These are phyloP conservation scores for Auriscalpium microsporum DNA, from an alignment of 768 basidiomycete species.

Conservation along the genomic window DNA sequence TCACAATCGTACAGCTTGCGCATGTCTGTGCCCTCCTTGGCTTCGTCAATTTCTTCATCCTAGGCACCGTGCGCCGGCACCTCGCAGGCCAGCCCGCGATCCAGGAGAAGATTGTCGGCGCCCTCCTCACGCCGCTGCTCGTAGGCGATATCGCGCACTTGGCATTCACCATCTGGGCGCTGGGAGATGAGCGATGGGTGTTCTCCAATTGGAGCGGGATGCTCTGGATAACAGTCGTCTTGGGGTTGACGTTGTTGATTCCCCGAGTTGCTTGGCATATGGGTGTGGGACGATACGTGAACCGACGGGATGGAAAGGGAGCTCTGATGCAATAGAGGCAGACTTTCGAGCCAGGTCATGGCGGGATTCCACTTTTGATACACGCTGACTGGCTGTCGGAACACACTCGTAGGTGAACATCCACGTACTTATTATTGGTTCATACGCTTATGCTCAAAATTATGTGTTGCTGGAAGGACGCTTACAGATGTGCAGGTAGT, in stretches of 20 bases:
- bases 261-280: constrained; percentile 69
- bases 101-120: constrained; percentile 63
- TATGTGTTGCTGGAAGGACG: too few species aligned
- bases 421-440: neutral
- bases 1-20: constrained; percentile 67
- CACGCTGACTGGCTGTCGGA: neutral
- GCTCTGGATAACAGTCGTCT: constrained; percentile 56
- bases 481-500: too few species aligned
- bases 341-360: neutral
- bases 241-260: constrained; percentile 58
- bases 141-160: constrained; percentile 63
- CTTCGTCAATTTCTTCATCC: constrained; percentile 57
- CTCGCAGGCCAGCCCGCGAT: constrained; percentile 48
- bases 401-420: neutral
- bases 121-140: constrained; percentile 59
- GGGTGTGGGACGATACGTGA: constrained; percentile 66
- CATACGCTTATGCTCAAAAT: neutral
- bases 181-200: constrained; percentile 64
- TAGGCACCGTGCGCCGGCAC: constrained; percentile 53
- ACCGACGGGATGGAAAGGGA: constrained; percentile 44
- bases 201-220: constrained; percentile 56
- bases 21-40: constrained; percentile 73
- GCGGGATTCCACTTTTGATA: neutral
- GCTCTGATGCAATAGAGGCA: neutral
- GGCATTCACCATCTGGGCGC: constrained; percentile 61